Evolutionary conservation across 306 rosid species (phyloP).

Genomic region (Lithocarpus polystachyus): DNA sequence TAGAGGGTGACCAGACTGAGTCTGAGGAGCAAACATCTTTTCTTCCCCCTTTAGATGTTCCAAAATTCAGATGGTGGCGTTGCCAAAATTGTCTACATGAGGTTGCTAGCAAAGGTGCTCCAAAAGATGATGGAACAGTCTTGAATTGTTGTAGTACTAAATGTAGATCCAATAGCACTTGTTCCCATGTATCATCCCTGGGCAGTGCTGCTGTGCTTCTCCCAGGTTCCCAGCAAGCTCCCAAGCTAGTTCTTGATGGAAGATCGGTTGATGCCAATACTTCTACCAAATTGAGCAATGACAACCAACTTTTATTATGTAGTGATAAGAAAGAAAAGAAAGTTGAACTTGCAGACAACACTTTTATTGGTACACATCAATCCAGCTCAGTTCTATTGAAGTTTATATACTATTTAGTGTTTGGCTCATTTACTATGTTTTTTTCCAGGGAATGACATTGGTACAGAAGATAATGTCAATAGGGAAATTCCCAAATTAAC

Average conservation of each 20-base stretch:
- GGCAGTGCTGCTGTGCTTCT: slow-evolving; percentile 30
- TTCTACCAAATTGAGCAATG: slow-evolving; percentile 28
- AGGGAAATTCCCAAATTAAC: slow-evolving; percentile 19
- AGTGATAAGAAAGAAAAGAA: slow-evolving; percentile 45
- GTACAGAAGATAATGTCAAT: slow-evolving; percentile 37
- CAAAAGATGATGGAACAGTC: slow-evolving; percentile 26
- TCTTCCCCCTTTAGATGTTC: slow-evolving; percentile 56
- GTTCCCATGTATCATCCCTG: slow-evolving; percentile 19
- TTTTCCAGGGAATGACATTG: slow-evolving; percentile 47
- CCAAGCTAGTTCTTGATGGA: slow-evolving; percentile 42
- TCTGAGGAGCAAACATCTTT: slow-evolving; percentile 42
- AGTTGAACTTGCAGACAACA: slow-evolving; percentile 29
- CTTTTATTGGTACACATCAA: slow-evolving; percentile 45
- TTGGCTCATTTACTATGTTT: slow-evolving; percentile 22
- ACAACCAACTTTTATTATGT: slow-evolving; percentile 29
- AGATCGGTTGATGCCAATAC: slow-evolving; percentile 40
- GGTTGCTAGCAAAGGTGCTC: slow-evolving; percentile 31
- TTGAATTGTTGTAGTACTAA: slow-evolving; percentile 19
- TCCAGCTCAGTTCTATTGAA: slow-evolving; percentile 21
- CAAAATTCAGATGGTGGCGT: slow-evolving; percentile 53
- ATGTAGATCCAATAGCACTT: slow-evolving; percentile 31
- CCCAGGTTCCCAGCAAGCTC: slow-evolving; percentile 42
- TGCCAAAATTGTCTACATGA: slow-evolving; percentile 50
- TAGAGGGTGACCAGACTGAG: slow-evolving; percentile 33
- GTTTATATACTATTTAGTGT: slow-evolving; percentile 14